Base-by-base conservation (phyloP, 352 stramenopile genomes). In the Phytopythium aichiense region DNA sequence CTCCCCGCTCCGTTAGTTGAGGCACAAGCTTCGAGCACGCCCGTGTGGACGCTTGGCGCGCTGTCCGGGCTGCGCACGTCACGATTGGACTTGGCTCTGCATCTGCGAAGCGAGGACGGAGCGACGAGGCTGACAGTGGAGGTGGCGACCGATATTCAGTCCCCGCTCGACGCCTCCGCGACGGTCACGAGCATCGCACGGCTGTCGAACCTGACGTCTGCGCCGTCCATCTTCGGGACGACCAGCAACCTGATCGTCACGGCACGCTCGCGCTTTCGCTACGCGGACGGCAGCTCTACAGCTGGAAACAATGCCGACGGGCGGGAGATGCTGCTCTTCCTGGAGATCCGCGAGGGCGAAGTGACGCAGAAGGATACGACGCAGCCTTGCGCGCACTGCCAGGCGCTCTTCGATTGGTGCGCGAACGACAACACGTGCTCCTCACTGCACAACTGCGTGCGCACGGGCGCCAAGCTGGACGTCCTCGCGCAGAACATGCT, bases 181-280 rank as follows among this genome's bases (percentile, higher is more conserved):
- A 81, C 72, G 2, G 73, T 84, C 70, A 88, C 79, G 38, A 86
- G 76, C 65, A 86, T 86, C 52, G 72, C 76, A n/a, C 62, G 74
- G 5, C 37, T 62, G 2, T 51, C 64, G n/a, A 58, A 66, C 33
- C 54, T 62, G 4, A 20, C 37, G 0, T 7, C 28, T 2, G 23
- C 38, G 8, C 25, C 23, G 23, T 55, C 73, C 2, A 56, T 81
- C 13, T 81, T 67, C 45, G 35, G 66, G 56, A 67, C 70, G 12
- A 61, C 59, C 13, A 78, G 70, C 70, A 81, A 81, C 68, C 22
- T 61, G 43, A 18, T 48, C 6, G 46, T 61, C 13, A 23, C 18
- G 4, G 31, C 43, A 0, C 56, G 38, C 28, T 51, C 42, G 9
- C 40, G 33, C 15, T 60, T 60, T 20, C 55, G 42, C 40, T 53